Conservation (phyloP, 257 asterid genomes). For the Nyctanthes arbortristis region DNA sequence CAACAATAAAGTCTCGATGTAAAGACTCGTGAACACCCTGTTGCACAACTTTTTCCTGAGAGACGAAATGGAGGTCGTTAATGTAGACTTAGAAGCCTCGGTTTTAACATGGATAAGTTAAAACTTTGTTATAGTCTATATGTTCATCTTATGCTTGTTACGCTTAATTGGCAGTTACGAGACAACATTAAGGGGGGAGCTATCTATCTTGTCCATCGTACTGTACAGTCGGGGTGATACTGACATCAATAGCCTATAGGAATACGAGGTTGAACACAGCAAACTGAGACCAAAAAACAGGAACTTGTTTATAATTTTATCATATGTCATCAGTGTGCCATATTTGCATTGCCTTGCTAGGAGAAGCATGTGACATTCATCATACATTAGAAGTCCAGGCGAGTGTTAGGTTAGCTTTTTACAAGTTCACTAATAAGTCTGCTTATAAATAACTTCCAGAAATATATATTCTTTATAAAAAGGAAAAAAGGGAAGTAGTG, state of each 20-base stretch:
- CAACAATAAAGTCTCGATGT: conserved; percentile 54
- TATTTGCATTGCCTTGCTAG: not conserved
- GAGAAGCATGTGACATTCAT: not conserved
- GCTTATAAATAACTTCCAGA: no score
- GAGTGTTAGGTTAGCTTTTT: no score
- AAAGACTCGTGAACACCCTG: conserved; percentile 67
- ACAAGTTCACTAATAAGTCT: no score
- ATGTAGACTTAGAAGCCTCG: not conserved
- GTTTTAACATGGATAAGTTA: not conserved
- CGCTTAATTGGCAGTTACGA: no score
- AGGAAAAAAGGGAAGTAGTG: no score
- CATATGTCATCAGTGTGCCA: not conserved
- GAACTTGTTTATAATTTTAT: no score
- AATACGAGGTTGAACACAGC: not conserved
- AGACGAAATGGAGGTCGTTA: not conserved
- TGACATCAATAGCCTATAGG: no score
- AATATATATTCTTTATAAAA: no score
- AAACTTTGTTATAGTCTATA: no score
- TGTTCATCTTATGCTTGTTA: no score
- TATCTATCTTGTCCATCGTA: not conserved
- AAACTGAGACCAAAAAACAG: not conserved
- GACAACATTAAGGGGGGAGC: not conserved
- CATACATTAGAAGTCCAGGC: not conserved
- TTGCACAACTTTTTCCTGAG: conserved; percentile 60
- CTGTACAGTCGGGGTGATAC: not conserved